Evolutionary conservation across 2,329 filamentous ascomycete genomes (phyloP).

Genomic region (Falciphora oryzae): DNA sequence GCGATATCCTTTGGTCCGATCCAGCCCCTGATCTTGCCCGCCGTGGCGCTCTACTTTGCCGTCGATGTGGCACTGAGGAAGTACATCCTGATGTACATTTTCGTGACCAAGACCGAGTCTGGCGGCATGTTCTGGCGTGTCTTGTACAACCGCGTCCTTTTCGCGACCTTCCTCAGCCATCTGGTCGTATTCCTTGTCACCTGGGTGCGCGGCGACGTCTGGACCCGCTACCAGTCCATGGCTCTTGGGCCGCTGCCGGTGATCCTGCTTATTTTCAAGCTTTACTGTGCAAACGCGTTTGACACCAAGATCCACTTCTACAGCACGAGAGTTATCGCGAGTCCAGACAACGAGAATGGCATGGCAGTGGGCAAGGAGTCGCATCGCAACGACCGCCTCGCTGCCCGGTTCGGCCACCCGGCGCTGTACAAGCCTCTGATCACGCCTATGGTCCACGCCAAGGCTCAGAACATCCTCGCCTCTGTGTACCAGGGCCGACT

Average conservation of each 20-base stretch:
- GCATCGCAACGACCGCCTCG: constrained; percentile 61
- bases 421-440: constrained; percentile 84
- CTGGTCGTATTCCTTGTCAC: constrained; percentile 71
- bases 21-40: constrained; percentile 80
- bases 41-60: constrained; percentile 82
- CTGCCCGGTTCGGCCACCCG: constrained; percentile 80
- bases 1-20: constrained; percentile 78
- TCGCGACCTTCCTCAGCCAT: constrained; percentile 73
- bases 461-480: constrained; percentile 79
- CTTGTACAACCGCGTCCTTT: constrained; percentile 81
- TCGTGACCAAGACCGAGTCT: constrained; percentile 94
- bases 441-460: constrained; percentile 92
- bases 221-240: constrained; percentile 53
- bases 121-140: constrained; percentile 90
- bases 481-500: constrained; percentile 80
- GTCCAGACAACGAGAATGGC: constrained; percentile 38
- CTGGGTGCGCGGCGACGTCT: constrained; percentile 60
- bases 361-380: constrained; percentile 36
- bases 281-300: constrained; percentile 71
- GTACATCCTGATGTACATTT: constrained; percentile 89
- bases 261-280: constrained; percentile 76
- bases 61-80: constrained; percentile 91
- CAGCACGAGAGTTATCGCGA: constrained; percentile 54
- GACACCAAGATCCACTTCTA: constrained; percentile 79
- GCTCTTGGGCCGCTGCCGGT: constrained; percentile 70